phyloP scores from a whole-genome alignment of 2,329 filamentous ascomycete genomes.

The Apiospora marii region DNA sequence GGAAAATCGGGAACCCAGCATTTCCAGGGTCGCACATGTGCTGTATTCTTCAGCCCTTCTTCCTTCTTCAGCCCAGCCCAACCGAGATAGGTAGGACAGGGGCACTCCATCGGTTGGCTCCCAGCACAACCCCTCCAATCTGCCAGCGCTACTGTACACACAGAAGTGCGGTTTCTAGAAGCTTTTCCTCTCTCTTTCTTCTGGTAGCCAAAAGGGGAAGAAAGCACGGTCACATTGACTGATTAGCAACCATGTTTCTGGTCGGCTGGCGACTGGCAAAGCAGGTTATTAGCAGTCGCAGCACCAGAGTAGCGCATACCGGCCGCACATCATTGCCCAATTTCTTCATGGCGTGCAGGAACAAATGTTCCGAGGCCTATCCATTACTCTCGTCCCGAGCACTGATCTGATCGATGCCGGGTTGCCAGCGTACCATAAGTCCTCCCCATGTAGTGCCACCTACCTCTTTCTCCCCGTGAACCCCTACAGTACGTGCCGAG shows the following conservation, averaged over 20 bases:
- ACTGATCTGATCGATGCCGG: slow-evolving; percentile 17
- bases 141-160: not conserved
- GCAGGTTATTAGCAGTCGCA: not conserved
- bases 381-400: not conserved
- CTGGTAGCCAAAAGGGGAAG: not conserved
- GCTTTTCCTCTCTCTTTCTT: no score
- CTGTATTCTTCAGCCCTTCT: slow-evolving; percentile 14
- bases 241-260: not conserved
- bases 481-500: no score
- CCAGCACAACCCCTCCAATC: not conserved
- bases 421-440: slow-evolving; percentile 1
- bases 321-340: not conserved
- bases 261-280: not conserved
- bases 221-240: slow-evolving; percentile 1
- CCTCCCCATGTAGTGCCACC: not conserved
- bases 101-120: slow-evolving; percentile 4
- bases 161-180: not conserved
- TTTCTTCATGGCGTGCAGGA: slow-evolving; percentile 16
- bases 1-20: not conserved
- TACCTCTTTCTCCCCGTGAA: not conserved
- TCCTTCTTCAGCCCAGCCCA: slow-evolving; percentile 4
- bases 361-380: slow-evolving; percentile 12
- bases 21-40: slow-evolving; percentile 9
- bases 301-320: slow-evolving; percentile 11
- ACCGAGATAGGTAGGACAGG: slow-evolving; percentile 18